Conservation (phyloP, 2,329 filamentous ascomycete genomes). For the Colletotrichum trifolii region DNA sequence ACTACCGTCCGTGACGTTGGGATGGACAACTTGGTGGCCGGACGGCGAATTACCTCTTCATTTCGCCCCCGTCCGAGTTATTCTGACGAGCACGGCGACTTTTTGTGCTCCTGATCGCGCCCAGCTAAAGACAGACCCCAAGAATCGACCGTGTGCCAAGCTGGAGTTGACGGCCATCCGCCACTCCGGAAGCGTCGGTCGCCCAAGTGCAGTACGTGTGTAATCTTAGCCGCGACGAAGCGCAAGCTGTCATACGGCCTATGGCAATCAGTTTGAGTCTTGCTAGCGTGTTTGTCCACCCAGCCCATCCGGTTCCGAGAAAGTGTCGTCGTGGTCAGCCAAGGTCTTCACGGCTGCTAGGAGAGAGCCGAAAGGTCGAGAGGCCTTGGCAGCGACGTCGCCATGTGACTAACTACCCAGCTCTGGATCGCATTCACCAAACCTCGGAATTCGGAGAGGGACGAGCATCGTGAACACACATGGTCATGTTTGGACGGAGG, state of each 20-base stretch:
- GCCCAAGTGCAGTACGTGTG: not conserved
- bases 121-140: not conserved
- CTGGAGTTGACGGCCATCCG: constrained; percentile 1
- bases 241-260: not conserved
- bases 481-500: constrained; percentile 13
- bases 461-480: not conserved
- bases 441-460: not conserved
- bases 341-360: constrained; percentile 6
- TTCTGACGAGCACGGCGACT: constrained; percentile 10
- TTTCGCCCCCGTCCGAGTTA: constrained; percentile 18
- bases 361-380: constrained; percentile 8
- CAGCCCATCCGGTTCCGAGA: constrained; percentile 6
- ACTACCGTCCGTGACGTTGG: constrained; percentile 7
- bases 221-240: constrained; percentile 10
- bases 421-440: not conserved
- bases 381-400: constrained; percentile 6
- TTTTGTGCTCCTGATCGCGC: not conserved
- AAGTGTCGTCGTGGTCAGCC: constrained; percentile 8
- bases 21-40: constrained; percentile 21
- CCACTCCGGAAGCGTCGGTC: constrained; percentile 30
- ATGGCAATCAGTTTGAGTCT: not conserved
- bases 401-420: constrained; percentile 8
- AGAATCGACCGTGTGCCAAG: constrained; percentile 1
- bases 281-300: constrained; percentile 6
- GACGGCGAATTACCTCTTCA: constrained; percentile 9